phyloP scores from a whole-genome alignment of 164 flowering plant species.

The Vitis labrusca region DNA sequence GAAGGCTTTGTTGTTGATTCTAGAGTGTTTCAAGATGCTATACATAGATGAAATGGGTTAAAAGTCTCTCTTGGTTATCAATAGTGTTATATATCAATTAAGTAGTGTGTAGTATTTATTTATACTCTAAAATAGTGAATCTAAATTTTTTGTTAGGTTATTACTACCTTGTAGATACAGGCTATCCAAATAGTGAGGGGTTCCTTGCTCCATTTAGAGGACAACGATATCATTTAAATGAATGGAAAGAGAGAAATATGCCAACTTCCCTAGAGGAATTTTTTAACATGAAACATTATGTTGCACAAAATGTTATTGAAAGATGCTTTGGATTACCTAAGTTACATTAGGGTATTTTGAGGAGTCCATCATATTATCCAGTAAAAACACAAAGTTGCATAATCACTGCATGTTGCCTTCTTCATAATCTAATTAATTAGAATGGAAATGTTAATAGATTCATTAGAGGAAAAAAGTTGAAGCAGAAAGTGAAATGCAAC shows the following conservation, averaged over 20 bases:
- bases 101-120: too few relatives aligned
- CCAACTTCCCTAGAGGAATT: neutral
- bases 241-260: neutral
- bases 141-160: too few relatives aligned
- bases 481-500: neutral
- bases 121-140: too few relatives aligned
- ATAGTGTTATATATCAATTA: too few relatives aligned
- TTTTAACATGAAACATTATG: constrained; percentile 1
- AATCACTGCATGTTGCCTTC: neutral
- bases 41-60: too few relatives aligned
- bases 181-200: neutral
- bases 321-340: neutral
- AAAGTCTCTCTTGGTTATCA: too few relatives aligned
- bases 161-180: too few relatives aligned
- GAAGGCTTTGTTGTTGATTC: too few relatives aligned
- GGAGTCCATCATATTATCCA: neutral
- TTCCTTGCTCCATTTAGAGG: neutral
- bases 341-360: neutral
- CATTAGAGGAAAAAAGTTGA: neutral
- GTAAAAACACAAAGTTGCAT: neutral
- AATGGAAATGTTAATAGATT: neutral
- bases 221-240: neutral
- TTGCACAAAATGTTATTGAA: neutral
- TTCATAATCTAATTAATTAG: constrained; percentile 4
- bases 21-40: too few relatives aligned